Conservation (phyloP, 768 basidiomycete genomes). For the Russula abietina region DNA sequence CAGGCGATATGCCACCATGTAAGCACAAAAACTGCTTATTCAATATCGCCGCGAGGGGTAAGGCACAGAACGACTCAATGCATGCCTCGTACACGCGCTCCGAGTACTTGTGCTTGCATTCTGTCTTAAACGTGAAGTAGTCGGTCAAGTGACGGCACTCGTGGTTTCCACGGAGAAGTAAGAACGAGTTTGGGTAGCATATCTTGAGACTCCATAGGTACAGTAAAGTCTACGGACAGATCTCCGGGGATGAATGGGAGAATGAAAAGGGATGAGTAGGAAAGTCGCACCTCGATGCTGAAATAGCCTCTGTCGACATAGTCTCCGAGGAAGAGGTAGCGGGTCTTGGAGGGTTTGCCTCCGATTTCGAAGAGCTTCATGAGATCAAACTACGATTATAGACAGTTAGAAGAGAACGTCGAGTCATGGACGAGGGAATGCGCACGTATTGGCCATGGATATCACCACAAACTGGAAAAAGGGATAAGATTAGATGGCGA, state of each 20-base stretch:
- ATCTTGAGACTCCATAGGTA: conserved; percentile 99
- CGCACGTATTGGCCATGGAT: conserved; percentile 99
- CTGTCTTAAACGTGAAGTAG: conserved; percentile 98
- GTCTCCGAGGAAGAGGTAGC: conserved; percentile 70
- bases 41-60: conserved; percentile 96
- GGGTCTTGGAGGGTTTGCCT: conserved; percentile 66
- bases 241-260: conserved; percentile 13
- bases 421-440: conserved; percentile 10
- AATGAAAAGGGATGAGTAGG: neutral
- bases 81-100: conserved; percentile 94
- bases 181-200: conserved; percentile 96
- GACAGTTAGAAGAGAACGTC: neutral
- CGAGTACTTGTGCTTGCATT: conserved; percentile 99
- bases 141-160: conserved; percentile 98
- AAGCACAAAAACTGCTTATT: conserved; percentile 99
- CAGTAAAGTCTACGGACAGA: conserved; percentile 72
- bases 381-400: conserved; percentile 51
- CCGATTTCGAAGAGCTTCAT: conserved; percentile 79
- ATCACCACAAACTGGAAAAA: conserved; percentile 66
- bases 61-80: conserved; percentile 93
- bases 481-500: neutral
- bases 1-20: conserved; percentile 94
- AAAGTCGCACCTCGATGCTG: conserved; percentile 53
- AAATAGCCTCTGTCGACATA: conserved; percentile 76
- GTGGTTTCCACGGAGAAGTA: conserved; percentile 95